Evolutionary conservation across 2,329 filamentous ascomycete species (phyloP), one percentile per base, ranked within the genome.

Genomic region (Tolypocladium endophyticum): DNA sequence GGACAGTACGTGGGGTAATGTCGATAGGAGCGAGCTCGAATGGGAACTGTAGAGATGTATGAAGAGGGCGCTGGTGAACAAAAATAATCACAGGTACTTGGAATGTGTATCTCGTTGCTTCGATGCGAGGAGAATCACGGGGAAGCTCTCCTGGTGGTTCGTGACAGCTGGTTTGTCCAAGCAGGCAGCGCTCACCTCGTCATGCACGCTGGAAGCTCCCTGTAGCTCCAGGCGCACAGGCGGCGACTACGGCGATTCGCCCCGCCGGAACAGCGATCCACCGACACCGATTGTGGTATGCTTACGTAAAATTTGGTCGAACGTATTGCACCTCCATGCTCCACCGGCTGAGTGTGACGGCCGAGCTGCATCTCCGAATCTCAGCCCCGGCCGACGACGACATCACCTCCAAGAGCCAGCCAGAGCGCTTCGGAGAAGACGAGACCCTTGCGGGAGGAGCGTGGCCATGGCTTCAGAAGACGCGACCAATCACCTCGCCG

Each of bases 401-500:
- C 20, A 52, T 52, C 25, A 30, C 41, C 11, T 53, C 56, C 33
- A 35, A 35, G 16, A 35, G 41, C 25, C 30, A 54, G 50, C 25
- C 43, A 35, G 30, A 58, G 16, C 47, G 30, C 59, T n/a, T 41
- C 25, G 52, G 28, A 56, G n/a, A 41, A 35, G 18, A 33, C 59
- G 50, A 57, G 36, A 59, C n/a, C 47, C 28, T 50, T 20, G 25
- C 41, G 38, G 43, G 35, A 43, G 43, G 52, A 53, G 59, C 41
- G 43, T 59, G 63, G 67, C 61, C 61, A 87, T 86, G 84, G 75
- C 82, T 56, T 79, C 79, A 64, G 77, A 85, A 61, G 79, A 77
- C 50, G 61, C 68, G 30, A 65, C 69, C 39, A 78, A 83, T 67
- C 79, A 82, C 65, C 81, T 92, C 70, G 81, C 86, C 72, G 85